These are phyloP conservation scores for Antitrichia curtipendula DNA, from an alignment of 225 moss, liverwort and hornwort species.

Conservation along the genomic window DNA sequence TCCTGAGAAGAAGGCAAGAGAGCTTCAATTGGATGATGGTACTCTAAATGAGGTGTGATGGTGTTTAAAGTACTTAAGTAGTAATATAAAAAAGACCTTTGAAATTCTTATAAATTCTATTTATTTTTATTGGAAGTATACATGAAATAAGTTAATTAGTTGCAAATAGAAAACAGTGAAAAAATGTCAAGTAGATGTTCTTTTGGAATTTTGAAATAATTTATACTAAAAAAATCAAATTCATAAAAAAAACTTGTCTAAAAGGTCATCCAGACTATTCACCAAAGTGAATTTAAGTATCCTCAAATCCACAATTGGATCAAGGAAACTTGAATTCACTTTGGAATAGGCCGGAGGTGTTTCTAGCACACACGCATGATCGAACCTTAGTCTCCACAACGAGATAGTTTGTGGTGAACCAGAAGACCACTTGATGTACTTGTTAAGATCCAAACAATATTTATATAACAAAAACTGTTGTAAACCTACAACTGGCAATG, in stretches of 20 bases:
- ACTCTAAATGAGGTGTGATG: background rate
- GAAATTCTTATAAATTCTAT: background rate
- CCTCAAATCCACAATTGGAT: background rate
- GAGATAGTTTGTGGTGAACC: background rate
- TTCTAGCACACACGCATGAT: background rate
- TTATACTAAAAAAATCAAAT: background rate
- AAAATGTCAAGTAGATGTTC: background rate
- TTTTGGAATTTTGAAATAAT: background rate
- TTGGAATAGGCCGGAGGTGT: accelerated
- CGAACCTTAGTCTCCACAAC: accelerated
- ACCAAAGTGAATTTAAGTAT: background rate
- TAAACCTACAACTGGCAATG: accelerated
- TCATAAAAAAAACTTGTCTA: background rate
- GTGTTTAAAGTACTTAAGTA: background rate
- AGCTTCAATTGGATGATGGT: background rate
- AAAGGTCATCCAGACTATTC: background rate
- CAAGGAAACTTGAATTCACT: background rate
- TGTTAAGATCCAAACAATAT: accelerated
- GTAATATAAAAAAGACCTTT: background rate
- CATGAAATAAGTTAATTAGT: background rate
- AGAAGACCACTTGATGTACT: background rate
- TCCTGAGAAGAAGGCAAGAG: background rate
- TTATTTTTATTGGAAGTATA: background rate
- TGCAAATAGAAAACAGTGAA: background rate
- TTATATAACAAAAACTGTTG: accelerated